A percentile compares a stretch with the other conserved stretches of the same genome.
phyloP scores from a whole-genome alignment of 306 rosid genomes.

The Alnus glutinosa region DNA sequence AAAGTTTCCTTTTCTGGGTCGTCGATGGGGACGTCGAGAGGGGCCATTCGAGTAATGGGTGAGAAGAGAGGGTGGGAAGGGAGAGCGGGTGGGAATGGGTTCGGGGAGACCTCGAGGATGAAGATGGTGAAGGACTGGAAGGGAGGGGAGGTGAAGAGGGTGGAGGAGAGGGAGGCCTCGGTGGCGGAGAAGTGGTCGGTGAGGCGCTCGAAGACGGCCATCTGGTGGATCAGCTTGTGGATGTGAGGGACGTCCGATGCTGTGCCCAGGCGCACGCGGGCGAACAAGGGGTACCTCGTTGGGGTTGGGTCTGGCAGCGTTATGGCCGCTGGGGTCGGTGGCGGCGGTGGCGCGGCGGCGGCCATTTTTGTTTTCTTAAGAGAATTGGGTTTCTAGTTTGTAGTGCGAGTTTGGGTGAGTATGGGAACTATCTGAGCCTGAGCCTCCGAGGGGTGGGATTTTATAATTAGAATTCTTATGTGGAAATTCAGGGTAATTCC shows the following conservation, averaged over 20 bases:
- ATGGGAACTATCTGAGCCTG: no score
- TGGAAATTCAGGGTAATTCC: no score
- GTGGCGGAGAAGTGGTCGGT: constrained; percentile 67
- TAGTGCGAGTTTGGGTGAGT: background rate
- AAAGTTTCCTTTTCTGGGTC: constrained; percentile 60
- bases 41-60: constrained; percentile 29
- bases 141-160: constrained; percentile 65
- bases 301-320: constrained; percentile 38
- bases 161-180: constrained; percentile 59
- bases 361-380: constrained; percentile 33
- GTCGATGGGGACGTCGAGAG: constrained; percentile 55
- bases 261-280: constrained; percentile 72
- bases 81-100: constrained; percentile 39
- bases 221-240: constrained; percentile 79
- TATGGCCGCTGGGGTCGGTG: constrained; percentile 44
- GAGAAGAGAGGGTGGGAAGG: constrained; percentile 32
- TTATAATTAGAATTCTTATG: background rate
- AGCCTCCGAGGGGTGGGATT: background rate
- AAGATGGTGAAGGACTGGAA: constrained; percentile 79
- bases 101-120: constrained; percentile 66
- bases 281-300: constrained; percentile 53
- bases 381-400: background rate
- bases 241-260: constrained; percentile 69
- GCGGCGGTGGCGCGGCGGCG: constrained; percentile 89
- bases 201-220: constrained; percentile 83